These are phyloP conservation scores for Trichopus zeylanicus DNA, from an alignment of 116 monocot species.

Conservation along the genomic window DNA sequence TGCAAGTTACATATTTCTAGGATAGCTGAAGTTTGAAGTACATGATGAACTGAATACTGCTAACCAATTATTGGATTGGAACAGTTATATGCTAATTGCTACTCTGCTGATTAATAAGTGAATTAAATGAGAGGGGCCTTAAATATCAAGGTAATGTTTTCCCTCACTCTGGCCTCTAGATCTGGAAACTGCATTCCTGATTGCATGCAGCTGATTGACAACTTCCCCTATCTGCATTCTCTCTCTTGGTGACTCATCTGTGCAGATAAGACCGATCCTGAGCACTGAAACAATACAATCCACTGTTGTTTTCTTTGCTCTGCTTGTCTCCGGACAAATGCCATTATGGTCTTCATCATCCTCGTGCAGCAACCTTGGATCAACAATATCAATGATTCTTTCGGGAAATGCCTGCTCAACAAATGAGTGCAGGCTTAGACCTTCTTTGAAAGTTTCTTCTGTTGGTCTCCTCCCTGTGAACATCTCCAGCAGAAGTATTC, in stretches of 20 bases:
- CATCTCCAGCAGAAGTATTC: conserved; percentile 4
- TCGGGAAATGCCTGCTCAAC: conserved; percentile 3
- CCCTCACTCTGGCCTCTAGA: not conserved
- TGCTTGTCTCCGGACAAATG: not conserved
- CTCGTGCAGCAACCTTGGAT: not conserved
- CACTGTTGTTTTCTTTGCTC: not conserved
- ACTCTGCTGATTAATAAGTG: too few species aligned
- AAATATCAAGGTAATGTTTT: not conserved
- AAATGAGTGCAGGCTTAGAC: not conserved
- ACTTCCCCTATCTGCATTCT: conserved; percentile 10
- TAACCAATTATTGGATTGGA: too few species aligned
- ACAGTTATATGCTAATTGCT: too few species aligned
- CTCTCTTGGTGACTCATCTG: conserved; percentile 4
- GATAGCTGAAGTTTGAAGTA: too few species aligned
- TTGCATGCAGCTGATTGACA: not conserved
- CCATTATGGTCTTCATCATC: not conserved
- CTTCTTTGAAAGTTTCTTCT: not conserved
- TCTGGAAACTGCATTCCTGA: not conserved
- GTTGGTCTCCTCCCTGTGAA: conserved; percentile 3
- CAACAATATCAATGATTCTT: not conserved
- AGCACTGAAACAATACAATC: conserved; percentile 1
- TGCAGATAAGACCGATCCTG: conserved; percentile 9
- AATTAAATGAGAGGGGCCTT: not conserved
- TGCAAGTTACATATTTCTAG: too few species aligned
- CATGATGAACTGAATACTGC: too few species aligned